phyloP scores from a whole-genome alignment of 2,329 filamentous ascomycete genomes.

The Colletotrichum sp. region DNA sequence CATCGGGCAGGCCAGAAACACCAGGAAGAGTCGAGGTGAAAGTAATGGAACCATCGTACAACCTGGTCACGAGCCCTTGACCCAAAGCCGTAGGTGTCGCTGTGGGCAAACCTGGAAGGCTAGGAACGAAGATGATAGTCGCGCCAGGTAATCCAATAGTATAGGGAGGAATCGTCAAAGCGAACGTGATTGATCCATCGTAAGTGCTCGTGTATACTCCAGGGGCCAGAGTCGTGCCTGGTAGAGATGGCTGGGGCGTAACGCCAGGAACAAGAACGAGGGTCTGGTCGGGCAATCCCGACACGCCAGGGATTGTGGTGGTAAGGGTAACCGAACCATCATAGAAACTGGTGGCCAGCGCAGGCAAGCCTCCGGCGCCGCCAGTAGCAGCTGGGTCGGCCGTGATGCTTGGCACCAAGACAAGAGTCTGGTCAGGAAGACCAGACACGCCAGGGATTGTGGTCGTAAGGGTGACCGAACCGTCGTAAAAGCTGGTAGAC shows the following conservation, averaged over 20 bases:
- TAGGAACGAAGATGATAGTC: neutral
- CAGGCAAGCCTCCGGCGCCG: neutral
- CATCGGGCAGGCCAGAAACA: neutral
- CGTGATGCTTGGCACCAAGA: neutral
- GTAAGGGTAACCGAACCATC: neutral
- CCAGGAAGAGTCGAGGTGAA: neutral
- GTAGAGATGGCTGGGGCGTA: neutral
- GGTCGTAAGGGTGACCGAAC: neutral
- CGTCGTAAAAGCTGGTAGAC: neutral
- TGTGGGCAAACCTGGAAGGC: neutral
- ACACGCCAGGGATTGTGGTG: neutral
- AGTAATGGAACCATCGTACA: neutral
- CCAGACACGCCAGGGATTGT: neutral
- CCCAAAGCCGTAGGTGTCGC: neutral
- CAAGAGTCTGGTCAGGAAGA: neutral
- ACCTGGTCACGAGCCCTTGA: constrained; percentile 6
- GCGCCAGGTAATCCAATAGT: neutral
- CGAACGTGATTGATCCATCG: neutral
- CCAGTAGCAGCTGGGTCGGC: neutral
- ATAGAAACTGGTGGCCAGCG: neutral
- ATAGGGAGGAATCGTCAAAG: neutral
- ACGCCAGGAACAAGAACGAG: neutral
- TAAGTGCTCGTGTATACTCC: neutral
- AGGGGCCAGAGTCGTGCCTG: neutral
- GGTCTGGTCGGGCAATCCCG: neutral